Evolutionary conservation across 129 eudicot species (phyloP).

Genomic region (Pulicaria dysenterica): DNA sequence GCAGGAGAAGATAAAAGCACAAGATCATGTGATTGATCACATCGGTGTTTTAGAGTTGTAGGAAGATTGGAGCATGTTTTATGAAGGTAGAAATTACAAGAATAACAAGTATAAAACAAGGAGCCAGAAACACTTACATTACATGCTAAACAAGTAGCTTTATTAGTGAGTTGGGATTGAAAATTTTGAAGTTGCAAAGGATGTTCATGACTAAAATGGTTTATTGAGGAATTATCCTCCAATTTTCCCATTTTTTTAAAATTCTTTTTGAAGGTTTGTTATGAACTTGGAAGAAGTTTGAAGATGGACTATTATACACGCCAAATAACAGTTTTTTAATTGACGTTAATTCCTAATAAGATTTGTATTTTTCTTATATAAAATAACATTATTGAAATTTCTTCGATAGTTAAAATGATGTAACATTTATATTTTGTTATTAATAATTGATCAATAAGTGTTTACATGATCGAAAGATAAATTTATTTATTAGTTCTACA

Average conservation of each 20-base stretch:
- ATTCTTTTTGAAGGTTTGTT: not conserved
- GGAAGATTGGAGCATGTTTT: conserved; percentile 46
- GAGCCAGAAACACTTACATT: conserved; percentile 29
- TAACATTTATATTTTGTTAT: not conserved
- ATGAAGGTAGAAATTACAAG: conserved; percentile 49
- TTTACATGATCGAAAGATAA: not conserved
- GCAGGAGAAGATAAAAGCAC: conserved; percentile 46
- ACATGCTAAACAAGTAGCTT: conserved; percentile 43
- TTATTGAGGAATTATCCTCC: conserved; percentile 23
- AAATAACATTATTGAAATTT: not conserved
- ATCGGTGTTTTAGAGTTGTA: conserved; percentile 32
- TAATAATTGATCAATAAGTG: not conserved
- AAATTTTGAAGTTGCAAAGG: conserved; percentile 35
- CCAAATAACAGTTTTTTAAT: not conserved
- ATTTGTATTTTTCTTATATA: not conserved
- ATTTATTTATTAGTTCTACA: not conserved
- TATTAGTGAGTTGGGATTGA: not conserved
- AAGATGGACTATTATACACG: not conserved
- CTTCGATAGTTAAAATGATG: not conserved
- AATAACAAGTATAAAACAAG: conserved; percentile 37
- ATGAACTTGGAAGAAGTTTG: not conserved
- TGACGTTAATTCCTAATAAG: conserved; percentile 9
- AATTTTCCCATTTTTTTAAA: conserved; percentile 32
- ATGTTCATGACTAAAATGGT: conserved; percentile 55
- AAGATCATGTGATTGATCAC: conserved; percentile 40